phyloP scores from a whole-genome alignment of 495 filamentous ascomycete species.

The Hamigera avellanea region DNA sequence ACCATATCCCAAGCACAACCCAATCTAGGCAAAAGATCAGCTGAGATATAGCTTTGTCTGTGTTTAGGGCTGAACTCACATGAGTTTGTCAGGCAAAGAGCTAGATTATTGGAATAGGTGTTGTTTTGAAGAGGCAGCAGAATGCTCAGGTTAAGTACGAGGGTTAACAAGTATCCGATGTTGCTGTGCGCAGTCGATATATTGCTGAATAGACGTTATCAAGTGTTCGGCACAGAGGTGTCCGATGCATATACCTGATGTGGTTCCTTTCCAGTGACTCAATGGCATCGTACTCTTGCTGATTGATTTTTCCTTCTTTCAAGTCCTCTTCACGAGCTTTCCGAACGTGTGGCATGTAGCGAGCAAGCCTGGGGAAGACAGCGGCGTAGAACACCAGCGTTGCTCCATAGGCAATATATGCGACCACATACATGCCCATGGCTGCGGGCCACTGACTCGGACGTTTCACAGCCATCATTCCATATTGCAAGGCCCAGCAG shows the following conservation, averaged over 20 bases:
- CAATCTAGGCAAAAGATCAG: conserved; percentile 20
- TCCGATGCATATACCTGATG: conserved; percentile 21
- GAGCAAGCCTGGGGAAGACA: conserved; percentile 33
- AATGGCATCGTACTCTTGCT: conserved; percentile 32
- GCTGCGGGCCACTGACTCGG: conserved; percentile 36
- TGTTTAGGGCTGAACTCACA: conserved; percentile 10
- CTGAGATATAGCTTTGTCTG: neutral
- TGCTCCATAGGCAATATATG: conserved; percentile 36
- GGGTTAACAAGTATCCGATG: conserved; percentile 34
- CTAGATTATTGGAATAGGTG: conserved; percentile 32
- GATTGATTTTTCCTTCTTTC: conserved; percentile 26
- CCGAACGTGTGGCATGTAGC: conserved; percentile 36
- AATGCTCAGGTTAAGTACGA: conserved; percentile 35
- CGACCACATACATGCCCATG: conserved; percentile 36
- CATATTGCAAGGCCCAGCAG: conserved; percentile 38
- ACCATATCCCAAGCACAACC: conserved; percentile 38
- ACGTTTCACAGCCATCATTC: conserved; percentile 30
- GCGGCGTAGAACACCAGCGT: conserved; percentile 40
- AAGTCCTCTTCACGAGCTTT: conserved; percentile 36
- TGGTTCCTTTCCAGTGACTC: conserved; percentile 38
- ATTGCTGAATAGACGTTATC: conserved; percentile 16
- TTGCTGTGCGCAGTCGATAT: conserved; percentile 40
- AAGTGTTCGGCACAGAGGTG: too few species aligned
- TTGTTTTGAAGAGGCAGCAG: conserved; percentile 30
- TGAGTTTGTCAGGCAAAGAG: conserved; percentile 36